A percentile compares a stretch with the other conserved stretches of the same genome.
Evolutionary conservation across 768 basidiomycete genomes (phyloP).

Genomic region (Hygrophorus pudorinus): DNA sequence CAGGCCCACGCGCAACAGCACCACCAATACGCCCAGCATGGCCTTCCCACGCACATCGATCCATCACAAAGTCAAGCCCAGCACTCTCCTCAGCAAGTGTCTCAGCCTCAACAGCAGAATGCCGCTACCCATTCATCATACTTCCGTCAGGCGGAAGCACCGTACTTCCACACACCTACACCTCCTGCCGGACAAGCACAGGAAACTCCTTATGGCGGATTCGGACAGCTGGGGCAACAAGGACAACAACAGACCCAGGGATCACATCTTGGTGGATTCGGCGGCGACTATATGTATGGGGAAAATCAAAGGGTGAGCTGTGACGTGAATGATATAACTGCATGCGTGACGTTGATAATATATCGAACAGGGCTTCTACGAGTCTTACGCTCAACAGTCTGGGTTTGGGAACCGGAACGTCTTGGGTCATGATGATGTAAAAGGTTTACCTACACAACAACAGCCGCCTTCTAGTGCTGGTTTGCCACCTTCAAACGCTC

Average conservation of each 20-base stretch:
- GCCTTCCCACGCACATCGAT: constrained; percentile 57
- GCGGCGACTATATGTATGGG: constrained; percentile 58
- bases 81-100: constrained; percentile 22
- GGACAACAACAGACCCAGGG: constrained; percentile 29
- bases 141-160: constrained; percentile 59
- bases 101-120: constrained; percentile 30
- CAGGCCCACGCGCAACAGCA: constrained; percentile 17
- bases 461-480: constrained; percentile 36
- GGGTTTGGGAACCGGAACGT: constrained; percentile 56
- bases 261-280: constrained; percentile 40
- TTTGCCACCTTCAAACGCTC: constrained; percentile 41
- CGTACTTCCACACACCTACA: constrained; percentile 73
- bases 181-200: constrained; percentile 61
- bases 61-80: constrained; percentile 33
- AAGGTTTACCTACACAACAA: constrained; percentile 54
- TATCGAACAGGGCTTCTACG: constrained; percentile 57
- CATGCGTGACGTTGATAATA: constrained; percentile 12
- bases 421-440: constrained; percentile 68
- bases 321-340: not conserved
- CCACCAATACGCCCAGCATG: constrained; percentile 57
- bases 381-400: constrained; percentile 55
- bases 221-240: constrained; percentile 42
- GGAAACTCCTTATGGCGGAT: constrained; percentile 52
- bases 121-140: constrained; percentile 44
- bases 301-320: constrained; percentile 55